Percentiles rank a stretch among this genome's conserved stretches.
phyloP scores from a whole-genome alignment of 495 filamentous ascomycete genomes.

The Hypoxylon intermedium region DNA sequence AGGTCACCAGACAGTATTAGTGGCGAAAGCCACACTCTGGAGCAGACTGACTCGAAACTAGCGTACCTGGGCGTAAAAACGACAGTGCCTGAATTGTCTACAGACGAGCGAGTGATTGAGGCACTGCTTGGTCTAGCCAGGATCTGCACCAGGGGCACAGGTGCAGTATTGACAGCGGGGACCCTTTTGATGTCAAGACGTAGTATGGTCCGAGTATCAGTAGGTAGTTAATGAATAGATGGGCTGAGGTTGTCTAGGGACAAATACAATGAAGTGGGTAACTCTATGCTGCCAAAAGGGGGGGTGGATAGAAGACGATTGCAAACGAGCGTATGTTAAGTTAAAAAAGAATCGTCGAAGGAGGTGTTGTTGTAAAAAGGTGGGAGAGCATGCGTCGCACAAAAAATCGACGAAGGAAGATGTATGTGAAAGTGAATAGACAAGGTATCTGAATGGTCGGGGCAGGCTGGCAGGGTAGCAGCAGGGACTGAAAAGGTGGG shows the following conservation, averaged over 20 bases:
- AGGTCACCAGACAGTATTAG: slow-evolving; percentile 48
- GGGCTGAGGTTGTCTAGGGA: background rate
- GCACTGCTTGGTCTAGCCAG: slow-evolving; percentile 35
- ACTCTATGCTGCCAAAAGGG: slow-evolving; percentile 20
- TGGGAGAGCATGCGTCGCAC: slow-evolving; percentile 27
- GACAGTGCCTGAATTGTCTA: slow-evolving; percentile 16
- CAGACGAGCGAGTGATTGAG: slow-evolving; percentile 16
- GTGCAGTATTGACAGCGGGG: slow-evolving; percentile 28
- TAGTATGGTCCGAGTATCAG: slow-evolving; percentile 20
- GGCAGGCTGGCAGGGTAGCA: slow-evolving; percentile 30
- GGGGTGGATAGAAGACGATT: slow-evolving; percentile 16
- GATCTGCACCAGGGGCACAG: slow-evolving; percentile 36
- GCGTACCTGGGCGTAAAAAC: slow-evolving; percentile 30
- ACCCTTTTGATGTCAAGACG: slow-evolving; percentile 32
- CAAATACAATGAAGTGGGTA: slow-evolving; percentile 30
- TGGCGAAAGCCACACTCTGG: slow-evolving; percentile 45
- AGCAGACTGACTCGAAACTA: slow-evolving; percentile 41
- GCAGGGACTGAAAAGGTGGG: slow-evolving; percentile 31
- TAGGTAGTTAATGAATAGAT: background rate
- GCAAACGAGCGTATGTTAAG: slow-evolving; percentile 33
- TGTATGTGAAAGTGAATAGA: slow-evolving; percentile 24
- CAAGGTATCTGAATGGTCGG: slow-evolving; percentile 23
- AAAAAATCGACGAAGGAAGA: slow-evolving; percentile 29
- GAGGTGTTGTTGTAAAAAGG: slow-evolving; percentile 35
- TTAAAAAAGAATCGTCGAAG: background rate